Base-by-base conservation (phyloP, 1,284 basidiomycete genomes). In the Leccinum fallax region DNA sequence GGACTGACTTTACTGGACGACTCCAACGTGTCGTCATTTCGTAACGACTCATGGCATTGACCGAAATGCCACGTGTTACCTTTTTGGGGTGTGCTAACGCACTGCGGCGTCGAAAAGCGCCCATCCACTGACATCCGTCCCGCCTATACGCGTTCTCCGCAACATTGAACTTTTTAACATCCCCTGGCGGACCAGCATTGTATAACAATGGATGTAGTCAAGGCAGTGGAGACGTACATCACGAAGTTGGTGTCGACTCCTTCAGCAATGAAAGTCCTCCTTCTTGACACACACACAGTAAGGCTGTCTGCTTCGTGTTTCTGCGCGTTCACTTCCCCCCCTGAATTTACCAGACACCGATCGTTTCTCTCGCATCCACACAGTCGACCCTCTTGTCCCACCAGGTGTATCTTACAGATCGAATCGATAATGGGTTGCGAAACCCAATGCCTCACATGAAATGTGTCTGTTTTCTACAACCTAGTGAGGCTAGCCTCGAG, bases 361-460 rank as follows among this genome's bases (percentile, higher is more conserved):
- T 98, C 66, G 92, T 99, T 11, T 98, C 96, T 2, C 84, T 98
- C 8, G 93, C 95, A 4, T 90, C 95, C 2, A 99, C 97, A 0
- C 97, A 99, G 73, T 96, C 95, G 3, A 90, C 90, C 10, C 83
- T 99, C 24, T 82, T 99, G n/a, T 88, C 94, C 4, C 94, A 98
- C 69, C 95, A 99, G 74, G 94, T 99, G 21, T 99, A 99, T 77
- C 86, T 99, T 57, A 99, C 97, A 1, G 97, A 99, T 79, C 85
- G 95, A 61, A 93, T 99, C 74, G 95, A 97, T 81, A 98, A 98
- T 77, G 83, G 81, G 72, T 87, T 88, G 67, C 88, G 92, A 66
- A 94, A 96, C 72, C 80, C 93, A 16, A 94, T 98, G 87, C 87
- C 92, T 15, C 97, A 99, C 74, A 91, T 99, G 83, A 95, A 96